Conservation (phyloP, 768 basidiomycete genomes). For the Asterophora lycoperdoides region DNA sequence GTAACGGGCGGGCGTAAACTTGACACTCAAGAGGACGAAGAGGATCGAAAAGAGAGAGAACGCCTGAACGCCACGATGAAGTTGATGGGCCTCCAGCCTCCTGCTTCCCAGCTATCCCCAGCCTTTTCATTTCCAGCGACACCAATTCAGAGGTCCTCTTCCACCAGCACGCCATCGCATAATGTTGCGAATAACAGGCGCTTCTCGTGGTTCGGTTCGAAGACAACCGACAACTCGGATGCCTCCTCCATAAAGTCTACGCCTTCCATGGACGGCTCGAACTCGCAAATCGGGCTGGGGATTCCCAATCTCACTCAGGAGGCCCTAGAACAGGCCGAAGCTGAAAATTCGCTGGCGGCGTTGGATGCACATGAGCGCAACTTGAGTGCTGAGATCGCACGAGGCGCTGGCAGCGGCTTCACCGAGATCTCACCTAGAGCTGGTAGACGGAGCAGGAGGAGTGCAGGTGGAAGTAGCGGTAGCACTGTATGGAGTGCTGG, state of each 20-base stretch:
- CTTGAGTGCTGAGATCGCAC: conserved; percentile 70
- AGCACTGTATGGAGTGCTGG: conserved; percentile 89
- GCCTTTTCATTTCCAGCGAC: conserved; percentile 21
- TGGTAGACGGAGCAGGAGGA: conserved; percentile 56
- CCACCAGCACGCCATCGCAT: conserved; percentile 20
- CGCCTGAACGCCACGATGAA: conserved; percentile 89
- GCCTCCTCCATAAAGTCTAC: conserved; percentile 45
- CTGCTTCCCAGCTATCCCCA: conserved; percentile 37
- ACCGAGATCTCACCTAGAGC: conserved; percentile 65
- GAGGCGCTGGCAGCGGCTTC: conserved; percentile 69
- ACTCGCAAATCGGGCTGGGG: conserved; percentile 28
- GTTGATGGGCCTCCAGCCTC: conserved; percentile 84
- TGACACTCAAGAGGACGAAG: conserved; percentile 88
- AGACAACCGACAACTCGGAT: conserved; percentile 38
- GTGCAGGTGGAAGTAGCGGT: conserved; percentile 61
- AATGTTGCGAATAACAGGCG: conserved; percentile 39
- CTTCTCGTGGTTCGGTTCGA: conserved; percentile 72
- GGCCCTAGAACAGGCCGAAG: conserved; percentile 75
- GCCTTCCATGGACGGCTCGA: conserved; percentile 26
- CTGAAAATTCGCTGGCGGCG: conserved; percentile 69
- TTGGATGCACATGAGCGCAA: conserved; percentile 75
- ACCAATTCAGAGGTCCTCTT: conserved; percentile 23
- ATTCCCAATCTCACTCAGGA: conserved; percentile 61
- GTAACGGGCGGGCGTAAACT: conserved; percentile 70
- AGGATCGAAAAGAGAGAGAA: conserved; percentile 83